A percentile compares a stretch with the other conserved stretches of the same genome.
These are phyloP conservation scores for Stromatinia cepivora DNA, from an alignment of 2,329 filamentous ascomycete genomes.

Conservation along the genomic window DNA sequence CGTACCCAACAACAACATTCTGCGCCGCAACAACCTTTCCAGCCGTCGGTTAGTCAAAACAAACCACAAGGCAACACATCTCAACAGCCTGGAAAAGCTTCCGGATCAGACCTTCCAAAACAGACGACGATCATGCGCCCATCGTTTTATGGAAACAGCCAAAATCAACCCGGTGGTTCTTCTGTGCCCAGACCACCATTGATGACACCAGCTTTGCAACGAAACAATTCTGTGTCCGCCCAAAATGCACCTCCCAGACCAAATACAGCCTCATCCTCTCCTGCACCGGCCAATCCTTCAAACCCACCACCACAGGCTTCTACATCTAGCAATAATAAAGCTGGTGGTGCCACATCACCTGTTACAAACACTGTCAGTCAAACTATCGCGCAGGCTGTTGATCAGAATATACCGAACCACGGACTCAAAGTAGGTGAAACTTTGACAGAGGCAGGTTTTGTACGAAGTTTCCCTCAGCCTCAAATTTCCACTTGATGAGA, in stretches of 20 bases:
- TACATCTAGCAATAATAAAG: constrained; percentile 6
- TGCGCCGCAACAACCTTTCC: constrained; percentile 25
- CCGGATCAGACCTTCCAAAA: constrained; percentile 29
- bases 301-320: constrained; percentile 25
- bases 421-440: constrained; percentile 18
- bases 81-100: constrained; percentile 28
- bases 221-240: constrained; percentile 33
- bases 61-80: constrained; percentile 29
- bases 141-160: constrained; percentile 34
- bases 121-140: constrained; percentile 36
- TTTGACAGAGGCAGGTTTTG: constrained; percentile 15
- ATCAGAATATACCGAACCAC: not conserved
- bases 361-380: not conserved
- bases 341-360: constrained; percentile 1
- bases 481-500: not conserved
- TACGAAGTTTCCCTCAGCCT: constrained; percentile 18
- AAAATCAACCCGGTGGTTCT: constrained; percentile 30
- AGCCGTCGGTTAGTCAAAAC: constrained; percentile 29
- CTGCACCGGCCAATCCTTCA: constrained; percentile 15
- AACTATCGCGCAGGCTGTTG: constrained; percentile 13
- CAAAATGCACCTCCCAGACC: constrained; percentile 29
- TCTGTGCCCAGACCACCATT: constrained; percentile 39
- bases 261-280: constrained; percentile 32
- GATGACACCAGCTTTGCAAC: constrained; percentile 33
- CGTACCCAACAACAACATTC: constrained; percentile 20